A percentile compares a stretch with the other conserved stretches of the same genome.
These are phyloP conservation scores for Scedosporium boydii DNA, from an alignment of 2,329 filamentous ascomycete genomes.

Conservation along the genomic window DNA sequence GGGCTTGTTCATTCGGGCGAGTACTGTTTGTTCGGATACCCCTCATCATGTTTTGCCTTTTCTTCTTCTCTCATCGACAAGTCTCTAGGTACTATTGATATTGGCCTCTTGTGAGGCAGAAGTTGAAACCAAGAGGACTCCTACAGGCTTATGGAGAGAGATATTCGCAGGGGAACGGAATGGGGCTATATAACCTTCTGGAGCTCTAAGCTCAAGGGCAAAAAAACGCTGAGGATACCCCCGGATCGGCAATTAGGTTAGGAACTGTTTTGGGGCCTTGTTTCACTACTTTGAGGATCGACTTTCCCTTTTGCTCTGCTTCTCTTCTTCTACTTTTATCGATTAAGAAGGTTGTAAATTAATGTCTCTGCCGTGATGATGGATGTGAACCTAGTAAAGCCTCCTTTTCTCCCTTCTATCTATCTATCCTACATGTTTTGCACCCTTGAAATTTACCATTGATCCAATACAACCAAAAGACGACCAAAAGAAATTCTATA, in stretches of 20 bases:
- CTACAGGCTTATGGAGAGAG: too few species aligned
- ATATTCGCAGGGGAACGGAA: too few species aligned
- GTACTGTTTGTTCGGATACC: neutral
- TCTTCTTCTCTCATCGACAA: neutral
- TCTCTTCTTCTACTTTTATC: neutral
- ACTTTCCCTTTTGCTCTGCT: neutral
- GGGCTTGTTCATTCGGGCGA: too few species aligned
- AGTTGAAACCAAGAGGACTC: too few species aligned
- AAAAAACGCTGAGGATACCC: neutral
- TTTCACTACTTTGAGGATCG: neutral
- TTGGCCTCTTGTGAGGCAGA: too few species aligned
- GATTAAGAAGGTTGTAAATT: neutral
- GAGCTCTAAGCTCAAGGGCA: too few species aligned
- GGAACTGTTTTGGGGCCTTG: neutral
- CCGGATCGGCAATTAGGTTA: neutral
- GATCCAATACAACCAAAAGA: conserved; percentile 12
- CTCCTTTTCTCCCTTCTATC: neutral
- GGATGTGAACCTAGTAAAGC: neutral
- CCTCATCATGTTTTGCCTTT: neutral
- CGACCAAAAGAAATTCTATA: conserved; percentile 7
- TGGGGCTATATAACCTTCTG: too few species aligned
- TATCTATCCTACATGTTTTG: neutral
- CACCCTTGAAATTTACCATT: neutral
- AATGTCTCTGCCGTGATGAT: neutral
- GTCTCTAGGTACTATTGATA: too few species aligned